These are phyloP conservation scores for Triangularia setosa DNA, from an alignment of 2,329 filamentous ascomycete genomes.

Conservation along the genomic window DNA sequence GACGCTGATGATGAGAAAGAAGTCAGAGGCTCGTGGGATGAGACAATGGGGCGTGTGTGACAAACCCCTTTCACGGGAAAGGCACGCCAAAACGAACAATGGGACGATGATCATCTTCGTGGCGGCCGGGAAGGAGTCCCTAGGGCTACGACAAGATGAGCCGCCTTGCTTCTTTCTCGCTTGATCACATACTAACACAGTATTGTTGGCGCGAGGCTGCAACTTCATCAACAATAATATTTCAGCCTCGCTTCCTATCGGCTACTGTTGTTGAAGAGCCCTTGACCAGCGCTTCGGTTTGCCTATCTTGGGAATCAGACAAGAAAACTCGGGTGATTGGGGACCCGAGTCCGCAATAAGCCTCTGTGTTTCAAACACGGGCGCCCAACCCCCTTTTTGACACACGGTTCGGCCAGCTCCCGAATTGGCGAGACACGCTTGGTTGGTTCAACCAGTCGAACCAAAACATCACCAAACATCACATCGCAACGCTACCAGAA, in stretches of 20 bases:
- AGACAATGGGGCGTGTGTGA: not conserved
- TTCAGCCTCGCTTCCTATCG: not conserved
- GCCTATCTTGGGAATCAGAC: not conserved
- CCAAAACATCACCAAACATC: not conserved
- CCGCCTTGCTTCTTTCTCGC: not conserved
- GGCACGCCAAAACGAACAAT: not conserved
- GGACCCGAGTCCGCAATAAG: not conserved
- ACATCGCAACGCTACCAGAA: not conserved
- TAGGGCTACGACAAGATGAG: not conserved
- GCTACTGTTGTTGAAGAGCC: not conserved
- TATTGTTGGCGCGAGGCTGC: not conserved
- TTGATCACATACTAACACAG: not conserved
- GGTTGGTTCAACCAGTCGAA: not conserved
- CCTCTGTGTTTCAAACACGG: not conserved
- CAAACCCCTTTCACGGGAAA: not conserved
- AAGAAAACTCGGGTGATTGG: not conserved
- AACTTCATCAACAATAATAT: not conserved
- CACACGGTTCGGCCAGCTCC: slow-evolving; percentile 14
- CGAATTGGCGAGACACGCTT: slow-evolving; percentile 7
- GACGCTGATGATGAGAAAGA: not conserved
- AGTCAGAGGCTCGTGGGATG: not conserved
- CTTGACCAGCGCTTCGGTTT: not conserved
- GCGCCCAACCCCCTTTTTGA: slow-evolving; percentile 9
- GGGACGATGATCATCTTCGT: not conserved
- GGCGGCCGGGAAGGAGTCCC: not conserved